These are phyloP conservation scores for Diaporthe citrichinensis DNA, from an alignment of 2,329 filamentous ascomycete species.

Conservation along the genomic window DNA sequence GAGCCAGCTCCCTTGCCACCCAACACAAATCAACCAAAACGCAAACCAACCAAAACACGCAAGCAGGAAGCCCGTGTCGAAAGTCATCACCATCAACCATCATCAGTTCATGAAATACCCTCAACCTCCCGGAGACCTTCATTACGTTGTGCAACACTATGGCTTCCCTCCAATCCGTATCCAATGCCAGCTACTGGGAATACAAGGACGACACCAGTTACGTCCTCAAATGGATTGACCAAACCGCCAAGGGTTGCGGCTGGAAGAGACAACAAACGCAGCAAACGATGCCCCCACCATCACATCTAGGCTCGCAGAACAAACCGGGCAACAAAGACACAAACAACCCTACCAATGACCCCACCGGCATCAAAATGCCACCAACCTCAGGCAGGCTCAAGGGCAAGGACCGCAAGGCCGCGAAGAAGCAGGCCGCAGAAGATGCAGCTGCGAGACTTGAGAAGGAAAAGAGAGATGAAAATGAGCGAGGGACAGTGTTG, in stretches of 20 bases:
- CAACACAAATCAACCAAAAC: no score
- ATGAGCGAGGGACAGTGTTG: neutral
- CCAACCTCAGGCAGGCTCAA: neutral
- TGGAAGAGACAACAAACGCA: neutral
- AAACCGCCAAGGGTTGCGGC: neutral
- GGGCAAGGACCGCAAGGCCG: slow-evolving; percentile 1
- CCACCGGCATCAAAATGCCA: neutral
- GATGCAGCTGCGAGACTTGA: neutral
- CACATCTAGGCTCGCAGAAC: neutral
- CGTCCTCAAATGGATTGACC: slow-evolving; percentile 19
- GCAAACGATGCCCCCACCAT: neutral
- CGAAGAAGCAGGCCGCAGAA: neutral
- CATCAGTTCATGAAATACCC: fast-evolving
- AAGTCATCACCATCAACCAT: neutral
- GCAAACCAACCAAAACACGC: no score
- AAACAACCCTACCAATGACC: neutral
- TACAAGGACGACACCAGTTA: slow-evolving; percentile 14
- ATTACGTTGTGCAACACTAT: neutral
- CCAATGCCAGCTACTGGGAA: slow-evolving; percentile 4
- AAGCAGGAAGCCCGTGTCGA: neutral
- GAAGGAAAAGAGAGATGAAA: neutral
- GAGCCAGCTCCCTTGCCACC: neutral
- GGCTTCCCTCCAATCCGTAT: neutral
- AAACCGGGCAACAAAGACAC: no score
- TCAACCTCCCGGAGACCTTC: neutral